A percentile compares a stretch with the other conserved stretches of the same genome.
Evolutionary conservation across 2,329 filamentous ascomycete species (phyloP).

Genomic region (Westerdykella sp.): DNA sequence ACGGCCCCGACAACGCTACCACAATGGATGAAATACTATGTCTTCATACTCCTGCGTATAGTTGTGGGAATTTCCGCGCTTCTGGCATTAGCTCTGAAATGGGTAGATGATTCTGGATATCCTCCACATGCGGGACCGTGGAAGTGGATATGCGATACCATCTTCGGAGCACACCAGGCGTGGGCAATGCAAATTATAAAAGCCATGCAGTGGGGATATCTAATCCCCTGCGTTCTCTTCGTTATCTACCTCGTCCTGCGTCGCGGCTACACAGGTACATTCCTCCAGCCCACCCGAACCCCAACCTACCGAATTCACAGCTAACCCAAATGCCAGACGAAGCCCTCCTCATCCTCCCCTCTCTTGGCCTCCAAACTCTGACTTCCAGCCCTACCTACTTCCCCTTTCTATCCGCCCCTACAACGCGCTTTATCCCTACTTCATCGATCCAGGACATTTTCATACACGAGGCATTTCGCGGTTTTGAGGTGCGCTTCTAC

Average conservation of each 20-base stretch:
- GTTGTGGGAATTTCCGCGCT: slow-evolving; percentile 40
- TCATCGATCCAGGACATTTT: slow-evolving; percentile 88
- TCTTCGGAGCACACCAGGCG: slow-evolving; percentile 6
- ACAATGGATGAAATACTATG: slow-evolving; percentile 40
- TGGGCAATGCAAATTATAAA: slow-evolving; percentile 34
- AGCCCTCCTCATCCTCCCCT: slow-evolving; percentile 79
- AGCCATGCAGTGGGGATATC: slow-evolving; percentile 37
- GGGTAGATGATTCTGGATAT: slow-evolving; percentile 7
- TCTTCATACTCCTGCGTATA: slow-evolving; percentile 43
- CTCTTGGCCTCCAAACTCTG: slow-evolving; percentile 83
- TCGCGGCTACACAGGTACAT: slow-evolving; percentile 48
- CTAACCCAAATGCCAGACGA: slow-evolving; percentile 52
- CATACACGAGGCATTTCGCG: slow-evolving; percentile 89
- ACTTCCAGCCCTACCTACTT: slow-evolving; percentile 61
- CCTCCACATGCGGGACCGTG: slow-evolving; percentile 1
- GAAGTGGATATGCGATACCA: slow-evolving; percentile 1
- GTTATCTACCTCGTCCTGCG: slow-evolving; percentile 43
- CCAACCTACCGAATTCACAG: not conserved
- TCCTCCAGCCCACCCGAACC: slow-evolving; percentile 6
- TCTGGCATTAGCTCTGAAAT: slow-evolving; percentile 29
- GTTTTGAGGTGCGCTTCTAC: slow-evolving; percentile 87
- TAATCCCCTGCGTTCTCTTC: slow-evolving; percentile 36
- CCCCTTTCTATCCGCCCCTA: slow-evolving; percentile 46
- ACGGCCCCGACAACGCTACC: slow-evolving; percentile 47
- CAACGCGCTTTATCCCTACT: slow-evolving; percentile 79